A percentile compares a stretch with the other conserved stretches of the same genome.
phyloP scores from a whole-genome alignment of 2,329 filamentous ascomycete species.

The Erysiphe pulchra region DNA sequence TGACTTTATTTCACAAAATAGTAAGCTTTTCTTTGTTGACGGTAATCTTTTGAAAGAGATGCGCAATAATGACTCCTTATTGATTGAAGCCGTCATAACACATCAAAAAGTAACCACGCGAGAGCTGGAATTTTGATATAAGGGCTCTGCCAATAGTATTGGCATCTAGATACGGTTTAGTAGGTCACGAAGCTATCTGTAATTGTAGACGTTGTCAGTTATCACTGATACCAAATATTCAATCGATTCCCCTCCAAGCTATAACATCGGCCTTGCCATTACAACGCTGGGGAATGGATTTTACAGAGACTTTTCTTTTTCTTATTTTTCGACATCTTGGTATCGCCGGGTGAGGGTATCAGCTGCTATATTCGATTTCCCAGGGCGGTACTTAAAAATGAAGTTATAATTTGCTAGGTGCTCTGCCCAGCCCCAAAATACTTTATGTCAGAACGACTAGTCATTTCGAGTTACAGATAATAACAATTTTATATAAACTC shows the following conservation, averaged over 20 bases:
- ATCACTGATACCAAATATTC: not conserved
- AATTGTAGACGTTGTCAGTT: not conserved
- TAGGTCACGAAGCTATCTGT: not conserved
- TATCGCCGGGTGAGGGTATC: too few relatives aligned
- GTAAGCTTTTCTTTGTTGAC: not conserved
- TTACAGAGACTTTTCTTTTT: not conserved
- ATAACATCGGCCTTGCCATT: slow-evolving; percentile 1
- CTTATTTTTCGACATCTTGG: too few relatives aligned
- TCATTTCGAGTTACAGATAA: slow-evolving; percentile 23
- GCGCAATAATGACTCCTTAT: not conserved
- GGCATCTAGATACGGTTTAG: not conserved
- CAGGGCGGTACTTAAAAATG: too few relatives aligned
- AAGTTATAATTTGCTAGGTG: too few relatives aligned
- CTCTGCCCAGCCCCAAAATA: slow-evolving; percentile 90
- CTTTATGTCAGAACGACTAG: slow-evolving; percentile 44
- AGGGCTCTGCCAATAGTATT: not conserved
- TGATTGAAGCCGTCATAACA: not conserved
- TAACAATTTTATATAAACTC: too few relatives aligned
- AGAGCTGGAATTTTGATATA: not conserved
- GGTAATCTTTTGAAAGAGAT: not conserved
- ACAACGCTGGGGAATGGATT: not conserved
- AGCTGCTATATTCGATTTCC: too few relatives aligned
- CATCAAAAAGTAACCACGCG: not conserved
- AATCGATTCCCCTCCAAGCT: not conserved
- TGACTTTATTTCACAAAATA: not conserved